These are phyloP conservation scores for Fusarium illudens DNA, from an alignment of 2,329 filamentous ascomycete genomes.

Conservation along the genomic window DNA sequence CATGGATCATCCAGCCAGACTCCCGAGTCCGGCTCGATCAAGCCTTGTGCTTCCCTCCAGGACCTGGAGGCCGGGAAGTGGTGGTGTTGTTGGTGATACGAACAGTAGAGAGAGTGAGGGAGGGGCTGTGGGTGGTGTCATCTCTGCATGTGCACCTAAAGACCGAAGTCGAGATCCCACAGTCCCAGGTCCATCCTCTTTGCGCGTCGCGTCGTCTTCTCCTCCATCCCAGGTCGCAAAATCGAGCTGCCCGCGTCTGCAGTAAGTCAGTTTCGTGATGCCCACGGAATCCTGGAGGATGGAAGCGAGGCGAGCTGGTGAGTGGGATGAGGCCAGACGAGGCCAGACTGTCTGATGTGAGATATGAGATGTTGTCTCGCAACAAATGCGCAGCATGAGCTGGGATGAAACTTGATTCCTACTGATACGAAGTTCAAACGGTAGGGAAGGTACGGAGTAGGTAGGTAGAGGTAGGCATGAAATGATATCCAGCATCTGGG, in stretches of 20 bases:
- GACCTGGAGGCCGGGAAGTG: conserved; percentile 13
- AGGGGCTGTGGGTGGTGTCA: conserved; percentile 35
- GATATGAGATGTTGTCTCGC: conserved; percentile 11
- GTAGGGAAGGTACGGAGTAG: neutral
- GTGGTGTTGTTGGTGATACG: conserved; percentile 6
- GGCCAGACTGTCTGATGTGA: conserved; percentile 12
- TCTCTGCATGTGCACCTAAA: conserved; percentile 29
- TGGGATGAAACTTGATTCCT: conserved; percentile 13
- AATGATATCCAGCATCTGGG: conserved; percentile 1
- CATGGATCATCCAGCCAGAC: conserved; percentile 12
- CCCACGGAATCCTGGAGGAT: conserved; percentile 1
- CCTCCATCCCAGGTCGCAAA: conserved; percentile 1
- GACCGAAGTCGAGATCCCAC: conserved; percentile 32
- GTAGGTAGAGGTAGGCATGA: too few relatives aligned
- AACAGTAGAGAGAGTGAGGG: neutral
- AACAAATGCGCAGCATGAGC: neutral
- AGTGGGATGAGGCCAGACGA: conserved; percentile 6
- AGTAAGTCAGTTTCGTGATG: conserved; percentile 10
- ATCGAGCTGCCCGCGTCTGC: conserved; percentile 10
- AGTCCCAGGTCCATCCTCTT: conserved; percentile 8
- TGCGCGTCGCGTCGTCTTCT: neutral
- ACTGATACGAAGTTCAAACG: neutral
- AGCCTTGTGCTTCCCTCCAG: conserved; percentile 8
- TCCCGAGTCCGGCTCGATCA: neutral
- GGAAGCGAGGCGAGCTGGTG: conserved; percentile 17